phyloP scores from a whole-genome alignment of 192 early-diverging fungal species.

The Mortierella claussenii region DNA sequence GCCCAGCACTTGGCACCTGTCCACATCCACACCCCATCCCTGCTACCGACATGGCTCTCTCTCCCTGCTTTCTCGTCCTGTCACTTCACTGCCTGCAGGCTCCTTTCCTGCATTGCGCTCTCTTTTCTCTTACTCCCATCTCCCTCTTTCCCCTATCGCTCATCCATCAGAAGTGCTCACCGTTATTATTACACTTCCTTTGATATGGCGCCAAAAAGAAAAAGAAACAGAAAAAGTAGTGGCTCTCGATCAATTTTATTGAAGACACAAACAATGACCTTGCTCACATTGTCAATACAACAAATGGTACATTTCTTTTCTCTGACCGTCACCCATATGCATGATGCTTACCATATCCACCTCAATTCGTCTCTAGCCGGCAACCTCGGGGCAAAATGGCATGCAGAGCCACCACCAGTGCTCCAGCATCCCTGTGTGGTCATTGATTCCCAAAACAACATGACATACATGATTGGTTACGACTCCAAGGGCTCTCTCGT shows the following conservation, averaged over 20 bases:
- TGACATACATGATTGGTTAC: slow-evolving; percentile 54
- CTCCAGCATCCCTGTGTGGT: slow-evolving; percentile 47
- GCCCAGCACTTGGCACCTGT: no score
- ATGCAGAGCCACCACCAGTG: slow-evolving; percentile 51
- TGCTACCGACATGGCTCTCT: no score
- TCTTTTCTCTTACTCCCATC: no score
- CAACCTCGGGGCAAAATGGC: slow-evolving; percentile 18
- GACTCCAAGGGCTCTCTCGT: slow-evolving; percentile 32
- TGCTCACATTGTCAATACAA: neutral
- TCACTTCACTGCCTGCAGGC: no score
- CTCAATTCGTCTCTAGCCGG: neutral
- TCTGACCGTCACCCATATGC: neutral
- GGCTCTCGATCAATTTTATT: slow-evolving; percentile 33
- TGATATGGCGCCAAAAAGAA: no score
- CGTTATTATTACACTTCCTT: slow-evolving; percentile 6
- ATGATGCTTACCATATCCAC: slow-evolving; percentile 41
- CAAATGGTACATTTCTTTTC: neutral
- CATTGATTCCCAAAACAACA: slow-evolving; percentile 41
- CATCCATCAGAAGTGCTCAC: slow-evolving; percentile 25
- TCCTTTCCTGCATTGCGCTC: no score
- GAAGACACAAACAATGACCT: no score
- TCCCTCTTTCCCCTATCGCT: no score
- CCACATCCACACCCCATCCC: no score
- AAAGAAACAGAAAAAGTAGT: no score
- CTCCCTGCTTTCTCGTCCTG: no score